phyloP scores from a whole-genome alignment of 1,139 yeast genomes.

The Saccharomyces hybrid region DNA sequence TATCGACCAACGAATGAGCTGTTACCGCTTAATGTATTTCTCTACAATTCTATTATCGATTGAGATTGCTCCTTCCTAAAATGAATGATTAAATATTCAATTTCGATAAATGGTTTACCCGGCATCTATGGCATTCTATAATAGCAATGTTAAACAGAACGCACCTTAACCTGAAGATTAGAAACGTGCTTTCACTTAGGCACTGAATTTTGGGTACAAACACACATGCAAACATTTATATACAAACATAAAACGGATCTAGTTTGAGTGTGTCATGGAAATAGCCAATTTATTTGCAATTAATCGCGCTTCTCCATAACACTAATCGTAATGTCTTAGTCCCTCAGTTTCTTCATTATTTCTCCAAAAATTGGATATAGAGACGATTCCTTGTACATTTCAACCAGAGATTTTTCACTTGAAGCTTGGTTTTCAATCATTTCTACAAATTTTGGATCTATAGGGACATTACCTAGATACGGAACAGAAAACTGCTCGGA shows the following conservation, averaged over 20 bases:
- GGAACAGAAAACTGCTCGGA: conserved; percentile 55
- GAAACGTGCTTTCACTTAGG: too few relatives aligned
- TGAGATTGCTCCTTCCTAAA: neutral
- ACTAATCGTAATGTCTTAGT: conserved; percentile 13
- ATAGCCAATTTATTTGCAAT: neutral
- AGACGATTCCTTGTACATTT: conserved; percentile 37
- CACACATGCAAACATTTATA: neutral
- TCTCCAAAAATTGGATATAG: conserved; percentile 44
- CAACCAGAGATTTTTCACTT: conserved; percentile 24
- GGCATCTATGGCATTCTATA: neutral
- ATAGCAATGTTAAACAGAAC: too few relatives aligned
- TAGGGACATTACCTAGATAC: conserved; percentile 82
- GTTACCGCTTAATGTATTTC: neutral
- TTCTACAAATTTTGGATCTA: conserved; percentile 86
- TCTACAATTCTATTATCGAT: neutral
- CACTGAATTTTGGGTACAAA: neutral
- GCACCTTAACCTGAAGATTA: too few relatives aligned
- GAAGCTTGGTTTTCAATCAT: conserved; percentile 51
- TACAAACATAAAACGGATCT: too few relatives aligned
- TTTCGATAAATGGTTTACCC: neutral
- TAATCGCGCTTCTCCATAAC: neutral
- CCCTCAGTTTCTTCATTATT: conserved; percentile 43
- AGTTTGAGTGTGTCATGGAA: too few relatives aligned
- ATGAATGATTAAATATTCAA: neutral
- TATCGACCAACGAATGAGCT: neutral